Conservation (phyloP, 192 early-diverging fungal genomes). For the Phlyctochytrium arcticum region DNA sequence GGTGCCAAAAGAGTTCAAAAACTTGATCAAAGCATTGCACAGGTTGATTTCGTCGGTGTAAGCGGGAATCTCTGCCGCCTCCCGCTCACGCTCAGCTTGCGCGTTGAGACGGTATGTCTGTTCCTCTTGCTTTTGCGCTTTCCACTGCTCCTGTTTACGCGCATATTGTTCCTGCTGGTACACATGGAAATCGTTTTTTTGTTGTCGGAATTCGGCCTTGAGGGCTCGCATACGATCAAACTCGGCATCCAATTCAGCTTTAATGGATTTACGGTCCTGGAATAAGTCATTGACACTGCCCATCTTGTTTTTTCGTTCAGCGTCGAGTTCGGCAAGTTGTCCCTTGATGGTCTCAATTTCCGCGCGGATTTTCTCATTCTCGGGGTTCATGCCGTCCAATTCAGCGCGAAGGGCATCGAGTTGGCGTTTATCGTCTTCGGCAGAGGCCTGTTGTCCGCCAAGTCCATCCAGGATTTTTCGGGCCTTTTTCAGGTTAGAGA, state of each 20-base stretch:
- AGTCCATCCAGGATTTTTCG: conserved; percentile 65
- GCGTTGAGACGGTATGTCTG: conserved; percentile 64
- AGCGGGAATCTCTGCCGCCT: conserved; percentile 82
- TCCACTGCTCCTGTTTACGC: conserved; percentile 62
- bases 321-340: conserved; percentile 65
- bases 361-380: conserved; percentile 52
- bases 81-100: conserved; percentile 71
- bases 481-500: conserved; percentile 70
- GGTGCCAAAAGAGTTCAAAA: conserved; percentile 48
- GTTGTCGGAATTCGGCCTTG: conserved; percentile 65
- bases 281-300: conserved; percentile 65
- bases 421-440: conserved; percentile 64
- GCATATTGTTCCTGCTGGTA: conserved; percentile 67
- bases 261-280: conserved; percentile 66
- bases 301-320: conserved; percentile 55
- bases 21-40: conserved; percentile 76
- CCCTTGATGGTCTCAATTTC: conserved; percentile 69
- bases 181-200: conserved; percentile 71
- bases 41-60: conserved; percentile 80
- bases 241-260: conserved; percentile 66
- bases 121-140: conserved; percentile 62
- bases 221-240: conserved; percentile 63
- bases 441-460: conserved; percentile 18
- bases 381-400: conserved; percentile 46
- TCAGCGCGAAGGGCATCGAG: conserved; percentile 51